Conservation (phyloP, 2,329 filamentous ascomycete species). For the Mycosphaerella arachidis region DNA sequence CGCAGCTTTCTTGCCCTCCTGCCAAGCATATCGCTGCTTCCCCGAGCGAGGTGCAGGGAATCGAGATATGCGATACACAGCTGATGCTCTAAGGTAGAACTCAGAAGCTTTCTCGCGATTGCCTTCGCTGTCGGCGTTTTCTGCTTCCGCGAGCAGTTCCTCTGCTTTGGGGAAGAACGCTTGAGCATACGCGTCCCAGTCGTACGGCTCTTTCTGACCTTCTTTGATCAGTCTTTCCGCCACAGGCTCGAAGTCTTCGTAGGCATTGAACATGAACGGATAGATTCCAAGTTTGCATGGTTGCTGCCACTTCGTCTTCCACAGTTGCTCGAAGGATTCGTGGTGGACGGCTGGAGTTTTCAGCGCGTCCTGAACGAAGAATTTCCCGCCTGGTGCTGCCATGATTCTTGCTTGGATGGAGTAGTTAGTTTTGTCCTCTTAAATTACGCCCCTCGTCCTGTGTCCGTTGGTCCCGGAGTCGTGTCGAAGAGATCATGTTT, state of each 20-base stretch:
- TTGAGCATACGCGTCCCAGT: conserved; percentile 60
- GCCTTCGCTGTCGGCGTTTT: conserved; percentile 45
- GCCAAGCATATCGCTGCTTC: conserved; percentile 59
- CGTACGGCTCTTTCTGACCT: conserved; percentile 60
- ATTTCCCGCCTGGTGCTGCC: conserved; percentile 29
- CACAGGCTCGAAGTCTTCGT: conserved; percentile 65
- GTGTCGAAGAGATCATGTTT: background rate
- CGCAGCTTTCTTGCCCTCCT: conserved; percentile 60
- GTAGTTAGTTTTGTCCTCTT: background rate
- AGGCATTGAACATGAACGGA: conserved; percentile 64
- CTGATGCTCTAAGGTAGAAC: conserved; percentile 64
- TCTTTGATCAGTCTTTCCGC: conserved; percentile 59
- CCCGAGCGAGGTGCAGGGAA: conserved; percentile 55
- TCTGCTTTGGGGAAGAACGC: conserved; percentile 58
- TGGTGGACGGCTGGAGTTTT: conserved; percentile 42
- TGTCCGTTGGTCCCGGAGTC: background rate
- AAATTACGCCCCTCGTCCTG: background rate
- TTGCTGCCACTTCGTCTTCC: conserved; percentile 73
- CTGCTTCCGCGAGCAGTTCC: conserved; percentile 50
- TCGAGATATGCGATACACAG: conserved; percentile 67
- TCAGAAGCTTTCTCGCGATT: conserved; percentile 53
- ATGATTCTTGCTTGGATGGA: conserved; percentile 6
- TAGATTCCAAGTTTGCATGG: conserved; percentile 54
- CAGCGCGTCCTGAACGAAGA: conserved; percentile 46
- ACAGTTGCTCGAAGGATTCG: conserved; percentile 48